Evolutionary conservation across 495 filamentous ascomycete genomes (phyloP).

Genomic region (Hypoxylon rickii): DNA sequence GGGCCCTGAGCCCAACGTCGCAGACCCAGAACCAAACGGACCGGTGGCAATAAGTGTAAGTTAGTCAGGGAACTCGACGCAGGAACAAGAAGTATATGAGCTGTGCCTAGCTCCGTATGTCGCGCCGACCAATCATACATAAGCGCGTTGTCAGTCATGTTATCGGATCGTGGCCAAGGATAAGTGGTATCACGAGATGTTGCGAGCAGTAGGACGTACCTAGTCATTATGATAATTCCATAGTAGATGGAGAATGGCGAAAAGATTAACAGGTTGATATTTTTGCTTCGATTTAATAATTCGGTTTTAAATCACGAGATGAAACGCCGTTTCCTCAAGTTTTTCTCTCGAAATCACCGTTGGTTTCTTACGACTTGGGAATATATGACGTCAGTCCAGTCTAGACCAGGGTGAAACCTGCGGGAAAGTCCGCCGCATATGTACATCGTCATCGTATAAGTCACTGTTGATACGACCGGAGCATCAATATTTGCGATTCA

Average conservation of each 20-base stretch:
- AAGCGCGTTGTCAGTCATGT: neutral
- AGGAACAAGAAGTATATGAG: neutral
- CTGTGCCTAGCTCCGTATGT: too few species aligned
- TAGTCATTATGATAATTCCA: neutral
- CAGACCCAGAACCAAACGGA: neutral
- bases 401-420: conserved; percentile 6
- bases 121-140: too few species aligned
- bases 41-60: neutral
- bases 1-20: too few species aligned
- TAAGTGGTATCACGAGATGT: neutral
- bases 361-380: neutral
- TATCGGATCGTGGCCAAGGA: neutral
- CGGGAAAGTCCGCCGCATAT: neutral
- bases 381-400: conserved; percentile 24
- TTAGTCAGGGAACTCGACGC: neutral
- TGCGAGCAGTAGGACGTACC: neutral
- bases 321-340: conserved; percentile 9
- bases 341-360: too few species aligned
- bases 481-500: neutral
- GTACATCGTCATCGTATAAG: conserved; percentile 20
- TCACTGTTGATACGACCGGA: too few species aligned
- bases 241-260: too few species aligned
- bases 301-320: conserved; percentile 5
- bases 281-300: too few species aligned
- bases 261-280: too few species aligned